Evolutionary conservation across 208 protist genomes (phyloP).

Genomic region (Trypanosoma avium): DNA sequence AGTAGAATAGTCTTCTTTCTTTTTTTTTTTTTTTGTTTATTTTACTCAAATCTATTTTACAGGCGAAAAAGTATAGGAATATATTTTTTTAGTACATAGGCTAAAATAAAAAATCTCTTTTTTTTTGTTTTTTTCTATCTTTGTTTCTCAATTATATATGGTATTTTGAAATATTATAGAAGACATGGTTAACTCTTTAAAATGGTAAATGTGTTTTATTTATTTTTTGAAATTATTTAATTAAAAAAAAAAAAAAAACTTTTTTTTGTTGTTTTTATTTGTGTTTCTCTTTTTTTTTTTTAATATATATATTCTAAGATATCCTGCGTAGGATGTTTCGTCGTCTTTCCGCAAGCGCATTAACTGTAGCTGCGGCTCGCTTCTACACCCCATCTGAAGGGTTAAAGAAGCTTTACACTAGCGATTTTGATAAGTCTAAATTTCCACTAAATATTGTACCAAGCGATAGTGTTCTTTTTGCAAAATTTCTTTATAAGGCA

Average conservation of each 20-base stretch:
- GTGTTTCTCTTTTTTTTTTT: conserved; percentile 20
- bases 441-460: conserved; percentile 84
- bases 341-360: conserved; percentile 53
- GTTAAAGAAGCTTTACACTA: conserved; percentile 86
- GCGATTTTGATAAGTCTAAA: conserved; percentile 80
- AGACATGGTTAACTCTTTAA: too few relatives aligned
- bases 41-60: neutral
- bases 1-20: neutral
- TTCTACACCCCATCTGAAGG: conserved; percentile 87
- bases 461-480: conserved; percentile 87
- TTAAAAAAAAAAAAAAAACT: neutral
- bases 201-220: neutral
- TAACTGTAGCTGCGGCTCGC: conserved; percentile 46
- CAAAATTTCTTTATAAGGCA: conserved; percentile 90
- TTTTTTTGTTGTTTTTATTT: conserved; percentile 14
- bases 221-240: neutral
- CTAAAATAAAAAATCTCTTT: too few relatives aligned
- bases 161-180: too few relatives aligned
- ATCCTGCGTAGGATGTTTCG: conserved; percentile 64
- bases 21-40: conserved; percentile 6
- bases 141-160: too few relatives aligned
- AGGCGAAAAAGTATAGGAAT: too few relatives aligned
- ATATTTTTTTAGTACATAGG: too few relatives aligned
- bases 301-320: conserved; percentile 2
- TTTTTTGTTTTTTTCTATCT: neutral